Evolutionary conservation across 1,284 basidiomycete species (phyloP).

Genomic region (Moesziomyces aphidis): DNA sequence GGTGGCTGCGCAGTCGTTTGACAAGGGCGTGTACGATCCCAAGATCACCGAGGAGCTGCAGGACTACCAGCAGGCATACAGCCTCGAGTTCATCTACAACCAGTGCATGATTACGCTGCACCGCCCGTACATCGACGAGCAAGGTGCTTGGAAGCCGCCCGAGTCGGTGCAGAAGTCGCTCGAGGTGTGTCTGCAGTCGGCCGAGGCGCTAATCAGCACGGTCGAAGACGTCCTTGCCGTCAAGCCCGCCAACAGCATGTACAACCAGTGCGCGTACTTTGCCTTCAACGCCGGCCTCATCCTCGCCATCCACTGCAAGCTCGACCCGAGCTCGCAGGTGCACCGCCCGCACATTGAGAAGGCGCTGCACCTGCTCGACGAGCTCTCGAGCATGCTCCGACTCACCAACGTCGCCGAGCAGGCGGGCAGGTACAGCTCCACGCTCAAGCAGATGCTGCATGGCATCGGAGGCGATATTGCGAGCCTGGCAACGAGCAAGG

Average conservation of each 20-base stretch:
- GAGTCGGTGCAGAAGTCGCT: conserved; percentile 53
- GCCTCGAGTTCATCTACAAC: conserved; percentile 53
- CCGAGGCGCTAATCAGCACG: conserved; percentile 51
- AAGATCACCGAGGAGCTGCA: conserved; percentile 44
- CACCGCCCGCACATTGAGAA: conserved; percentile 57
- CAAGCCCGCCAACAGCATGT: conserved; percentile 42
- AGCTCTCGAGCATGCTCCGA: conserved; percentile 35
- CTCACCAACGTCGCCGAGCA: conserved; percentile 56
- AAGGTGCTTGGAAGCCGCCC: conserved; percentile 50
- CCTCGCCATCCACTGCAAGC: conserved; percentile 52
- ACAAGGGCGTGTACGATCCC: conserved; percentile 38
- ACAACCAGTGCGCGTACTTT: conserved; percentile 53
- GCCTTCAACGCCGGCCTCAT: conserved; percentile 55
- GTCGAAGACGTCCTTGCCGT: conserved; percentile 44
- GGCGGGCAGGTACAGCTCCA: conserved; percentile 53
- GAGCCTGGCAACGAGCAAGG: conserved; percentile 21
- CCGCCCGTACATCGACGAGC: conserved; percentile 56
- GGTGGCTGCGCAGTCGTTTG: conserved; percentile 23
- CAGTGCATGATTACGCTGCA: conserved; percentile 55
- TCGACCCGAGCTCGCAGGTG: conserved; percentile 41
- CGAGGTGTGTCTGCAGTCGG: conserved; percentile 51
- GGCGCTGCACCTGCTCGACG: conserved; percentile 47
- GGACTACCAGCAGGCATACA: conserved; percentile 50
- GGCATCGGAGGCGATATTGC: conserved; percentile 39
- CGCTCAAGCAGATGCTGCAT: conserved; percentile 52